These are phyloP conservation scores for Schrenkiella parvula DNA, from an alignment of 345 rosid species.

Conservation along the genomic window DNA sequence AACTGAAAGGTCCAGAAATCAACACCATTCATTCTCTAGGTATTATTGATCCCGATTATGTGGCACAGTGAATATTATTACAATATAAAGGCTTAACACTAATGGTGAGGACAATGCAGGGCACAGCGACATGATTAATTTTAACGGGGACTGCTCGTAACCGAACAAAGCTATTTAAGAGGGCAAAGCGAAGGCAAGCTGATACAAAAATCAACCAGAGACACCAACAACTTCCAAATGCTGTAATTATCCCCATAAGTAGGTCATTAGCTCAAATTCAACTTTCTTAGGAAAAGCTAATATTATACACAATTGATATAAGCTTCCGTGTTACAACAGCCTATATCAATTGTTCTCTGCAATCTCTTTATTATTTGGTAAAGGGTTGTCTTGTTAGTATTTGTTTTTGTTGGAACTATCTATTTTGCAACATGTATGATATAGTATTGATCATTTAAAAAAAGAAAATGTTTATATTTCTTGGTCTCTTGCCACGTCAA, in stretches of 20 bases:
- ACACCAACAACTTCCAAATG: neutral
- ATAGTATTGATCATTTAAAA: neutral
- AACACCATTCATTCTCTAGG: slow-evolving; percentile 45
- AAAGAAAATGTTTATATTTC: neutral
- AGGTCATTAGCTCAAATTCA: neutral
- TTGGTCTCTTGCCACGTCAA: neutral
- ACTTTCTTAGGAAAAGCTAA: slow-evolving; percentile 15
- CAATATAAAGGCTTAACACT: neutral
- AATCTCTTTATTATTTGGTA: neutral
- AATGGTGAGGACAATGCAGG: slow-evolving; percentile 36
- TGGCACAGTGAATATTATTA: neutral
- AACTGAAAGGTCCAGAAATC: slow-evolving; percentile 58
- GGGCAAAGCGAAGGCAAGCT: slow-evolving; percentile 24
- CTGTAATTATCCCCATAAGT: slow-evolving; percentile 2
- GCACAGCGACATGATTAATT: slow-evolving; percentile 40
- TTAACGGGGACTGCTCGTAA: slow-evolving; percentile 25
- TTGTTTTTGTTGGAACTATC: neutral
- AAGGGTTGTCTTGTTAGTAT: neutral
- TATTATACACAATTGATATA: slow-evolving; percentile 5
- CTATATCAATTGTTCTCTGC: no score
- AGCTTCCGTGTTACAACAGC: neutral
- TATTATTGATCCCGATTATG: neutral
- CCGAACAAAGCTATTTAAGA: neutral
- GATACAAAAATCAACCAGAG: slow-evolving; percentile 30
- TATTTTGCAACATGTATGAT: neutral